Evolutionary conservation across 1,284 basidiomycete genomes (phyloP).

Genomic region (Phenoliferia sp.): DNA sequence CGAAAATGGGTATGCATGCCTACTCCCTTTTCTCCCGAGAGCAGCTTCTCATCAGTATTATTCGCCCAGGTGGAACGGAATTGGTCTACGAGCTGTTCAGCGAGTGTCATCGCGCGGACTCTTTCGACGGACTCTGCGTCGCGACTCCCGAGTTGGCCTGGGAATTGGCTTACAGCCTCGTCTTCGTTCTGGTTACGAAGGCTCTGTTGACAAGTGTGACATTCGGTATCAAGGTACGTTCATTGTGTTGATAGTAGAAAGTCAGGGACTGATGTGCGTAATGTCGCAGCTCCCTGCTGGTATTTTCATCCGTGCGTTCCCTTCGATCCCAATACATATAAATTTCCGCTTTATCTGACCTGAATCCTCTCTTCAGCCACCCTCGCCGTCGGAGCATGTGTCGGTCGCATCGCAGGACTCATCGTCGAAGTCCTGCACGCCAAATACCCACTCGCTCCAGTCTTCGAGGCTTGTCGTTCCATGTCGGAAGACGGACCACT

Average conservation of each 20-base stretch:
- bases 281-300: constrained; percentile 23
- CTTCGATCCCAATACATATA: no score
- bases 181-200: constrained; percentile 73
- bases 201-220: constrained; percentile 71
- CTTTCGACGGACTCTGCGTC: constrained; percentile 61
- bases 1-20: constrained; percentile 63
- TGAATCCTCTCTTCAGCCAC: constrained; percentile 58
- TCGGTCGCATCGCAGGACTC: constrained; percentile 83
- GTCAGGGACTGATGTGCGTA: not conserved
- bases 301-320: constrained; percentile 37
- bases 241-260: not conserved
- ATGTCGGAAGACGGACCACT: constrained; percentile 21
- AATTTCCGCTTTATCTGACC: no score
- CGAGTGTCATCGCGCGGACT: constrained; percentile 55
- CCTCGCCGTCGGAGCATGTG: constrained; percentile 92
- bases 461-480: constrained; percentile 60
- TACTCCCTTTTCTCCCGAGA: not conserved
- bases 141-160: constrained; percentile 60
- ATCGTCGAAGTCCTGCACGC: constrained; percentile 72
- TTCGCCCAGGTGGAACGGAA: constrained; percentile 62
- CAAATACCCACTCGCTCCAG: constrained; percentile 55
- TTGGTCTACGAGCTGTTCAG: constrained; percentile 60
- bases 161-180: constrained; percentile 61
- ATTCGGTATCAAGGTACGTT: constrained; percentile 74
- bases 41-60: not conserved